Conservation (phyloP, 116 monocot species). For the Papilionanthe hybrid region DNA sequence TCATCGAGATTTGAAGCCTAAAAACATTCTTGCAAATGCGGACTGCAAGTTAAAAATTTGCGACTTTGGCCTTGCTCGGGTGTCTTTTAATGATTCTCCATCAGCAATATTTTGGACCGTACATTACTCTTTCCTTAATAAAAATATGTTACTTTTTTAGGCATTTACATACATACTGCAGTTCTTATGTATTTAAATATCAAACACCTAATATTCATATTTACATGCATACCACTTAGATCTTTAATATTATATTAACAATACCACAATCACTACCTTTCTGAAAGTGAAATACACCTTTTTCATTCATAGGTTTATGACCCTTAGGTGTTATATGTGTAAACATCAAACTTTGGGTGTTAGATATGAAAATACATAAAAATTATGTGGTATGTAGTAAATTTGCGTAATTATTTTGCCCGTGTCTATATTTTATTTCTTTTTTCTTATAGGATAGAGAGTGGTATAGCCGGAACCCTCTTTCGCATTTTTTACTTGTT, state of each 20-base stretch:
- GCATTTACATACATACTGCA: too few species aligned
- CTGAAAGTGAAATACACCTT: too few species aligned
- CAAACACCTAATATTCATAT: too few species aligned
- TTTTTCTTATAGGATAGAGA: neutral
- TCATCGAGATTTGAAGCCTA: conserved; percentile 38
- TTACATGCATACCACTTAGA: too few species aligned
- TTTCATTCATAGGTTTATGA: too few species aligned
- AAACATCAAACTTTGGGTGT: too few species aligned
- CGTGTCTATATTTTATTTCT: neutral
- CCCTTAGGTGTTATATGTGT: too few species aligned
- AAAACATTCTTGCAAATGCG: conserved; percentile 35
- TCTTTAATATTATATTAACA: too few species aligned
- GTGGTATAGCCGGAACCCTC: neutral
- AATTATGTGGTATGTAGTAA: too few species aligned
- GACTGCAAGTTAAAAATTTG: conserved; percentile 33
- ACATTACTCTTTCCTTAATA: neutral
- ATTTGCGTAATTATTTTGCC: neutral
- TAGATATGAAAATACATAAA: too few species aligned
- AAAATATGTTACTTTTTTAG: neutral
- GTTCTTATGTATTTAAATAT: too few species aligned
- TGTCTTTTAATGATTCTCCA: conserved; percentile 14
- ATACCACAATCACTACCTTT: too few species aligned
- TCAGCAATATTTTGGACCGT: conserved; percentile 21
- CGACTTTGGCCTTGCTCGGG: conserved; percentile 22
- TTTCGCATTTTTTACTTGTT: neutral